Evolutionary conservation across 1,284 basidiomycete genomes (phyloP), one percentile per base, ranked within the genome.

Genomic region (Sporisorium scitamineum): DNA sequence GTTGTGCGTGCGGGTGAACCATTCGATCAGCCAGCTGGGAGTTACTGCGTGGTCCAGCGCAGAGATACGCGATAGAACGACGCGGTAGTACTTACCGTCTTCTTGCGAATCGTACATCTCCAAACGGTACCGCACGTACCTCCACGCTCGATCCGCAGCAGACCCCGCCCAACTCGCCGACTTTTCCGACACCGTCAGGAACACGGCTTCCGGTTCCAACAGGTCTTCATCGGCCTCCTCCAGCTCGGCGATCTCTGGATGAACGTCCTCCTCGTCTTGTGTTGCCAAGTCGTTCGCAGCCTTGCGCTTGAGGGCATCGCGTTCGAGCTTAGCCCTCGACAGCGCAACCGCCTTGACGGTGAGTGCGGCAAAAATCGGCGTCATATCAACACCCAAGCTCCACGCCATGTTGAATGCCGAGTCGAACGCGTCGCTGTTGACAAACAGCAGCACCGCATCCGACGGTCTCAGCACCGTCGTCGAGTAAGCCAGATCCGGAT

Each of bases 321-420:
- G 65, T 10, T 72, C 54, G 1, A 58, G 37, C 56, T 69, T 72
- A 27, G 69, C 69, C 16, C 70, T 53, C 9, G 74, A 61, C 14
- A 83, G 69, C 18, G 70, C 73, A 1, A 97, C 87, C 83, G 95
- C 97, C 81, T 92, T 91, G 29, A 88, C 88, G 0, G 94, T 91
- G 55, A 99, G 87, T 63, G 90, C 89, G 42, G 90, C 89, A 84
- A 98, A 97, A 24, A 96, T 84, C 74, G 93, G 91, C 3, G 90
- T 90, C 92, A 96, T 93, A 86, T 97, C 94, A 29, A 95, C 90
- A 29, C 89, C 88, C 44, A 97, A 89, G 57, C 89, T 90, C 39
- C 90, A 89, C 0, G 94, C 95, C 27, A 91, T 90, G 9, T 90
- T 86, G 86, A 95, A 90, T 1, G 96, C 96, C 54, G 90, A 87